Conservation (phyloP, 257 asterid species). For the Ajuga chamaepitys region DNA sequence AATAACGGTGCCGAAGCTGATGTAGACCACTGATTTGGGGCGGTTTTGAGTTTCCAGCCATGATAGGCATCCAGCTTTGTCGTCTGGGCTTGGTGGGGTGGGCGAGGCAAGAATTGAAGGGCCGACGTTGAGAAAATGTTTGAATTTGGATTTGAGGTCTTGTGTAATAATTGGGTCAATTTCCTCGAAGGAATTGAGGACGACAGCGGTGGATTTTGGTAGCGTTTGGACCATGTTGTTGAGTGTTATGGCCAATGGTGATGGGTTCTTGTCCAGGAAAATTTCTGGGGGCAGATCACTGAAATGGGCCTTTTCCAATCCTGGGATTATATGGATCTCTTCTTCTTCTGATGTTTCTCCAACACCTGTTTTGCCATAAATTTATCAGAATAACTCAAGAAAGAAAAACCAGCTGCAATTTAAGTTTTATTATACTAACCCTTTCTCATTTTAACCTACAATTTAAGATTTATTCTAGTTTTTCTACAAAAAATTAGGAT, state of each 20-base stretch:
- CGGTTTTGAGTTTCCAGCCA: slow-evolving; percentile 43
- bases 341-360: slow-evolving; percentile 21
- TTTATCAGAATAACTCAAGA: neutral
- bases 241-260: slow-evolving; percentile 40
- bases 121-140: slow-evolving; percentile 55
- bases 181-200: slow-evolving; percentile 65
- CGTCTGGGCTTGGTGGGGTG: slow-evolving; percentile 17
- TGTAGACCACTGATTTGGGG: slow-evolving; percentile 41
- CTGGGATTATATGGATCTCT: slow-evolving; percentile 36
- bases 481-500: too few relatives aligned
- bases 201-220: slow-evolving; percentile 46
- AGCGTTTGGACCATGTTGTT: slow-evolving; percentile 49
- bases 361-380: neutral
- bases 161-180: slow-evolving; percentile 41
- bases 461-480: too few relatives aligned
- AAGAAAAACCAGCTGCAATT: too few relatives aligned
- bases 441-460: too few relatives aligned
- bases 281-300: slow-evolving; percentile 58
- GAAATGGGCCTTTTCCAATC: slow-evolving; percentile 28
- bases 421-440: too few relatives aligned
- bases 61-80: slow-evolving; percentile 35
- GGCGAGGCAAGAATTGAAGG: slow-evolving; percentile 36
- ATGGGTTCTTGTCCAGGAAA: slow-evolving; percentile 22
- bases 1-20: slow-evolving; percentile 60
- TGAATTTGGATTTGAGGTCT: slow-evolving; percentile 44